These are phyloP conservation scores for Lactuca sativa DNA, from an alignment of 129 eudicot genomes.

Conservation along the genomic window DNA sequence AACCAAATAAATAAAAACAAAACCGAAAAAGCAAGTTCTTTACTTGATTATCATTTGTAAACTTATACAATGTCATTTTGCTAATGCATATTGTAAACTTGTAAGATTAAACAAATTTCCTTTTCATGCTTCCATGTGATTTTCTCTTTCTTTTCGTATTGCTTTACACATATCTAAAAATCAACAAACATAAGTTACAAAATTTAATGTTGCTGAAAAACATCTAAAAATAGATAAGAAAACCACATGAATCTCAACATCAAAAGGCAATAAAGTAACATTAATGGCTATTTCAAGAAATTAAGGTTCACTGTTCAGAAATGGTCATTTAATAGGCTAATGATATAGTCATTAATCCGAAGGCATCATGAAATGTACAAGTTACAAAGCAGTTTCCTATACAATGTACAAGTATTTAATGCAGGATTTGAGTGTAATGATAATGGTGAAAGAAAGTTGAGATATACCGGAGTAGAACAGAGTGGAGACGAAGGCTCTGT, in stretches of 20 bases:
- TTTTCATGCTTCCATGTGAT: background rate
- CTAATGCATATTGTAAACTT: too few relatives aligned
- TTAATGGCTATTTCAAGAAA: background rate
- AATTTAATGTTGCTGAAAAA: background rate
- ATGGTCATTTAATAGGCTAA: background rate
- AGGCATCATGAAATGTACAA: slow-evolving; percentile 9
- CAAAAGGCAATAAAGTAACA: background rate
- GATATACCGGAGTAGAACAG: slow-evolving; percentile 51
- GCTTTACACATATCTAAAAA: too few relatives aligned
- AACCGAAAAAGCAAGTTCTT: too few relatives aligned
- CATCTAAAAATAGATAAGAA: background rate
- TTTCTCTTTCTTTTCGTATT: too few relatives aligned
- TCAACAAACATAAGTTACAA: background rate
- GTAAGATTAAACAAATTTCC: too few relatives aligned
- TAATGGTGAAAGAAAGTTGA: background rate
- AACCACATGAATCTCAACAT: background rate
- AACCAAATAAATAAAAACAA: too few relatives aligned
- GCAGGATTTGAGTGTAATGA: slow-evolving; percentile 6
- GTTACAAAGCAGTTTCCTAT: background rate
- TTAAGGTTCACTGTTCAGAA: background rate
- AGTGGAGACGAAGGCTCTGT: slow-evolving; percentile 27
- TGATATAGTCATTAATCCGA: background rate
- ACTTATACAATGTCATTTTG: too few relatives aligned
- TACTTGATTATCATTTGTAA: too few relatives aligned
- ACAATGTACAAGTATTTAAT: slow-evolving; percentile 3